Percentiles rank a stretch among this genome's conserved stretches.
Conservation (phyloP, 352 stramenopile species). For the Globisporangium viniferum region DNA sequence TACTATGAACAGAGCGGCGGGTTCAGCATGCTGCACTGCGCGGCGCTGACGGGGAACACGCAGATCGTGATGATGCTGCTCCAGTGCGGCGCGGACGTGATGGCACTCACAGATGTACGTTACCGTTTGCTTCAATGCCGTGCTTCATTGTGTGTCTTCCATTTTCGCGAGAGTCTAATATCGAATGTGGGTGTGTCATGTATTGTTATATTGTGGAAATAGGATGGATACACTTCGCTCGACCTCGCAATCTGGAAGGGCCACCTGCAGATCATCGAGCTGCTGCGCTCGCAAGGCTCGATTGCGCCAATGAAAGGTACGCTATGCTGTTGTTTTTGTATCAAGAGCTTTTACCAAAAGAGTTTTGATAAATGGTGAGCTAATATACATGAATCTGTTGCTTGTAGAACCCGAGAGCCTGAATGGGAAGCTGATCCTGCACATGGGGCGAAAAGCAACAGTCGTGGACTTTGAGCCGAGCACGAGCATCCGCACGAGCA, state of each 20-base stretch:
- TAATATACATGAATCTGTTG: neutral
- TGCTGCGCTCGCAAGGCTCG: conserved; percentile 74
- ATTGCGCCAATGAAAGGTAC: conserved; percentile 82
- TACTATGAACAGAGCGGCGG: conserved; percentile 44
- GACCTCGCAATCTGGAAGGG: conserved; percentile 82
- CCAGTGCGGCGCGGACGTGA: conserved; percentile 71
- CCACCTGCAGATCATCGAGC: conserved; percentile 80
- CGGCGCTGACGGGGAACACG: conserved; percentile 69
- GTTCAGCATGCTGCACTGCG: conserved; percentile 82
- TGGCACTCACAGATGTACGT: conserved; percentile 71
- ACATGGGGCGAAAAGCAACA: conserved; percentile 65
- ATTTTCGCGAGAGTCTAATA: neutral
- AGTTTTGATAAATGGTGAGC: neutral
- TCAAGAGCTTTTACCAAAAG: neutral
- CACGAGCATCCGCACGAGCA: conserved; percentile 72
- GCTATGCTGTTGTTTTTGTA: neutral
- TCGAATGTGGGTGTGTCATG: conserved; percentile 1
- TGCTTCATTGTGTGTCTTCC: neutral
- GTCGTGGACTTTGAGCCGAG: conserved; percentile 82
- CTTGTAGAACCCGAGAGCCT: conserved; percentile 65
- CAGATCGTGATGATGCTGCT: conserved; percentile 88
- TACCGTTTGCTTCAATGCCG: neutral
- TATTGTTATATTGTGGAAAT: neutral
- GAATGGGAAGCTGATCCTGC: conserved; percentile 70
- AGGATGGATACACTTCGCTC: conserved; percentile 81